phyloP scores from a whole-genome alignment of 305 asterid species.

The Fraxinus latifolia region DNA sequence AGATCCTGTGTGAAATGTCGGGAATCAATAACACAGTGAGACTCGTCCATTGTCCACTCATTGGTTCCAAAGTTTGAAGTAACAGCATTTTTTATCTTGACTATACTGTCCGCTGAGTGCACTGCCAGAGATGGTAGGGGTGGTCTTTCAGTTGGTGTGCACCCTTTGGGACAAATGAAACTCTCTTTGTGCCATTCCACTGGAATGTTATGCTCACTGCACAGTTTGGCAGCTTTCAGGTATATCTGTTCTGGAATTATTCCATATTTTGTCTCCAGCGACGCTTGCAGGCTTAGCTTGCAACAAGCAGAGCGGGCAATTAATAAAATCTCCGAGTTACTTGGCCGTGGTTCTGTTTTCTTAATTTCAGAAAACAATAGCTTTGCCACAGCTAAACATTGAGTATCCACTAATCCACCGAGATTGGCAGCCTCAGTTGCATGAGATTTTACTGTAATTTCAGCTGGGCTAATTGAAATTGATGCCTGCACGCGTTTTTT shows the following conservation, averaged over 20 bases:
- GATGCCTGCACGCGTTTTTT: constrained; percentile 68
- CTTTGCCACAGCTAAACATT: constrained; percentile 83
- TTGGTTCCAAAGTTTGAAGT: constrained; percentile 36
- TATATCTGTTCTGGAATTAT: constrained; percentile 66
- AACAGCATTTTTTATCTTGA: constrained; percentile 34
- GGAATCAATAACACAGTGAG: constrained; percentile 85
- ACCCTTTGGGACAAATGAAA: constrained; percentile 78
- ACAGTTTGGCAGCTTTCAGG: constrained; percentile 87
- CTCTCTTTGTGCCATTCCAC: constrained; percentile 86
- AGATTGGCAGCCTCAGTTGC: constrained; percentile 52
- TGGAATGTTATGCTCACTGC: constrained; percentile 80
- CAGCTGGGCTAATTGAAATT: constrained; percentile 38
- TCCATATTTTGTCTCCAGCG: constrained; percentile 69
- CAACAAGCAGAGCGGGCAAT: constrained; percentile 82
- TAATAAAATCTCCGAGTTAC: constrained; percentile 66
- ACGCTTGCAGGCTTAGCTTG: constrained; percentile 61
- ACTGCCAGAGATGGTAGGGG: constrained; percentile 42
- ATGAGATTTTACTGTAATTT: constrained; percentile 41
- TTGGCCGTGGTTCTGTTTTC: constrained; percentile 72
- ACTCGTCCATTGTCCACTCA: constrained; percentile 89
- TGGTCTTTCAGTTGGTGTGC: constrained; percentile 38
- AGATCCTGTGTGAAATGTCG: constrained; percentile 73
- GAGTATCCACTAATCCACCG: constrained; percentile 74
- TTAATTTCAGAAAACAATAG: constrained; percentile 68
- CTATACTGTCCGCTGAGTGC: constrained; percentile 38